Base-by-base conservation (phyloP, 352 stramenopile genomes). In the Globisporangium nodosum region DNA sequence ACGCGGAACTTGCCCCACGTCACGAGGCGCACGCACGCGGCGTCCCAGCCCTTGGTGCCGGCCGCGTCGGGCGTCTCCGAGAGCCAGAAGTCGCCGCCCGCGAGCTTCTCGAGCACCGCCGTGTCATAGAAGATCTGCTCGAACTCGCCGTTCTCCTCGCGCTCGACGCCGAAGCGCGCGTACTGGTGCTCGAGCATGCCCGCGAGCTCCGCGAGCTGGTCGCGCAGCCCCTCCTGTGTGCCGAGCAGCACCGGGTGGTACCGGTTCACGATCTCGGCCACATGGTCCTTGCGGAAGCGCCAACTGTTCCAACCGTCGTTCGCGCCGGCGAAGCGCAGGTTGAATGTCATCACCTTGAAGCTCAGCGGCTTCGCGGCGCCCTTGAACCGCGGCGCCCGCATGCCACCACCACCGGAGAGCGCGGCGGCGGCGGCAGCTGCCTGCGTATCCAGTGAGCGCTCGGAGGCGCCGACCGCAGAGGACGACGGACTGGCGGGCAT, bases 261-360 rank as follows among this genome's bases (percentile, higher is more conserved):
- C 15, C 81, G 73, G 45, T 89, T 80, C 55, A 91, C 85, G 56
- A 91, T 73, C 42, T 91, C 77, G 3, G 76, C 76, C 43, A 91
- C 70, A 56, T 91, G 77, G 48, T 87, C 75, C 58, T 91, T 90
- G 51, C 79, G 77, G 57, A 76, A 88, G 5, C 65, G 56, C 79
- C 81, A 91, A 61, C 77, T 76, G 66, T 89, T 88, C 52, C 56
- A 66, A 15, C 79, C 81, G 59, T 91, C 81, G 42, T 68, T 79
- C 3, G 64, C 81, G 20, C 78, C 76, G 3, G 77, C 81, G 57
- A 87, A 91, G 50, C 81, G 76, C 60, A 91, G 55, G 69, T 91
- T 91, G 65, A 91, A 91, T n/a, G 81, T 91, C 81, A 91, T 91
- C 59, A 91, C 65, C 54, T 87, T 86, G 57, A 94, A 64, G 48